A percentile compares a stretch with the other conserved stretches of the same genome.
phyloP scores from a whole-genome alignment of 2,329 filamentous ascomycete genomes.

The Sporothrix curviconia region DNA sequence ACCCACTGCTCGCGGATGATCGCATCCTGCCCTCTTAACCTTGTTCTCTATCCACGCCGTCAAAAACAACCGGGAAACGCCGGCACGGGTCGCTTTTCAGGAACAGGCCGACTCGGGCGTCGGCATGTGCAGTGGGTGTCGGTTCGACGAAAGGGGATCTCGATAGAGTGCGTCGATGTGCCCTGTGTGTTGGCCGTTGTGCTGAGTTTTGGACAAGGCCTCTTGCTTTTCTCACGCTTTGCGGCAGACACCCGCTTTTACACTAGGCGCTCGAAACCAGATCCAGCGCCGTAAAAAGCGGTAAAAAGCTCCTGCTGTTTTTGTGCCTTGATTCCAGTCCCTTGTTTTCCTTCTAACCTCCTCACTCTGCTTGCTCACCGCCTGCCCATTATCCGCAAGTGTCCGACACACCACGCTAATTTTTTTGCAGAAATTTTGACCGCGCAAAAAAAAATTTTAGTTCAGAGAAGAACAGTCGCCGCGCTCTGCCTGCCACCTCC shows the following conservation, averaged over 20 bases:
- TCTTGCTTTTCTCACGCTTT: neutral
- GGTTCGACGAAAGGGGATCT: neutral
- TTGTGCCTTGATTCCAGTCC: conserved; percentile 9
- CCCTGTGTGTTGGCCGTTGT: neutral
- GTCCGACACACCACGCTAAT: conserved; percentile 20
- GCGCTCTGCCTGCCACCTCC: conserved; percentile 6
- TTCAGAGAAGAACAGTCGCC: neutral
- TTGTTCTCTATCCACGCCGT: conserved; percentile 77
- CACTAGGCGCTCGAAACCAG: too few species aligned
- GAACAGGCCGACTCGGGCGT: conserved; percentile 77
- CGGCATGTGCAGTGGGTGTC: conserved; percentile 52
- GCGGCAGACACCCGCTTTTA: too few species aligned
- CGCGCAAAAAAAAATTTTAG: conserved; percentile 20
- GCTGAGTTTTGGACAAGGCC: neutral
- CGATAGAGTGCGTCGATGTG: neutral
- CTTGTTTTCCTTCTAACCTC: neutral
- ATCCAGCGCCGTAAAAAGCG: neutral
- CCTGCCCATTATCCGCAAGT: conserved; percentile 14
- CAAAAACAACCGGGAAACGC: conserved; percentile 82
- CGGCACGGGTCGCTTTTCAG: conserved; percentile 74
- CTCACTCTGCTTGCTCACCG: conserved; percentile 21
- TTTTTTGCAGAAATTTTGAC: conserved; percentile 21
- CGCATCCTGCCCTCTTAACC: conserved; percentile 74
- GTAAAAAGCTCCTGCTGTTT: too few species aligned
- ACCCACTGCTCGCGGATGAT: conserved; percentile 85